Conservation (phyloP, 1,284 basidiomycete genomes). For the Austroboletus novae-zelandiae region DNA sequence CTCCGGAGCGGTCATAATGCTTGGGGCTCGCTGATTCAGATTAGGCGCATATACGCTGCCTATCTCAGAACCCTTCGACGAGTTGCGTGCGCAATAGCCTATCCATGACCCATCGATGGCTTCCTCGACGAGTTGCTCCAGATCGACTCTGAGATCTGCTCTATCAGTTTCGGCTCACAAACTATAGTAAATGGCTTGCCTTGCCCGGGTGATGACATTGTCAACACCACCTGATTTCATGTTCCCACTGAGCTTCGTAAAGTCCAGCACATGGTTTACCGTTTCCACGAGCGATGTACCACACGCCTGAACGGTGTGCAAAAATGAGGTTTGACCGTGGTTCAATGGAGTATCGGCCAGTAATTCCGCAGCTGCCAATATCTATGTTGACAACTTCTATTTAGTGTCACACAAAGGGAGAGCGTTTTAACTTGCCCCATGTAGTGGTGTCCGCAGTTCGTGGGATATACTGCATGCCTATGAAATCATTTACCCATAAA, state of each 20-base stretch:
- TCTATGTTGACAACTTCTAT: constrained; percentile 41
- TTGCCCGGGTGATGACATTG: constrained; percentile 68
- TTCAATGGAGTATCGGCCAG: constrained; percentile 81
- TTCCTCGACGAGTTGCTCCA: constrained; percentile 91
- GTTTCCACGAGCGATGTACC: constrained; percentile 83
- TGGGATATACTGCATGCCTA: constrained; percentile 76
- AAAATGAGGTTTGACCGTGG: constrained; percentile 81
- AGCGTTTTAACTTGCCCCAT: constrained; percentile 55
- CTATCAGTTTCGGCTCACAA: background rate
- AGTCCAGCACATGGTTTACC: constrained; percentile 96
- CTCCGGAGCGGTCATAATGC: constrained; percentile 32
- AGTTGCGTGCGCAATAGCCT: constrained; percentile 81
- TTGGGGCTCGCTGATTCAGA: constrained; percentile 43
- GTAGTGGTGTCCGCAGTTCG: constrained; percentile 86
- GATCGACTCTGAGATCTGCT: constrained; percentile 60
- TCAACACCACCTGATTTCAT: constrained; percentile 73
- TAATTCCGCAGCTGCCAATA: constrained; percentile 88
- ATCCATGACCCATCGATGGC: constrained; percentile 96
- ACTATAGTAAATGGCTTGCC: constrained; percentile 36
- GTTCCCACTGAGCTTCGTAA: constrained; percentile 93
- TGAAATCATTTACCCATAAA: constrained; percentile 2
- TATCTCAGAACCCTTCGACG: constrained; percentile 70
- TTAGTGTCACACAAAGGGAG: background rate
- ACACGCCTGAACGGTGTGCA: constrained; percentile 88
- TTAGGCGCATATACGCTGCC: constrained; percentile 88